A percentile compares a stretch with the other conserved stretches of the same genome.
Evolutionary conservation across 345 rosid genomes (phyloP).

Genomic region (Anastatica hierochuntica): DNA sequence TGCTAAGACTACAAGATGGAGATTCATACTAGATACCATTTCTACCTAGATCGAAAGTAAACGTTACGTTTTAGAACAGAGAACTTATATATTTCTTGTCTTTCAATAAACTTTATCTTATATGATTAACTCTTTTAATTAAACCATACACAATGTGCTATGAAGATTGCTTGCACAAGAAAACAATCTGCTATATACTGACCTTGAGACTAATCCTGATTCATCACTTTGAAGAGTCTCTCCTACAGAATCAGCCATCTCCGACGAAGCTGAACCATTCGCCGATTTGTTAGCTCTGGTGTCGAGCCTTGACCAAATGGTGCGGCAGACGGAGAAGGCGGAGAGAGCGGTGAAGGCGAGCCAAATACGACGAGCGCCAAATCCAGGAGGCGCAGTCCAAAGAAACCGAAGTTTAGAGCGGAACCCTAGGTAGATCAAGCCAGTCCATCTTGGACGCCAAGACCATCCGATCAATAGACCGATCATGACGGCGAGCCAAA

Average conservation of each 20-base stretch:
- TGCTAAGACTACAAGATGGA: background rate
- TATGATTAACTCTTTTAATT: too few species aligned
- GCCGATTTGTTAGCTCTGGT: conserved; percentile 35
- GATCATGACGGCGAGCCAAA: conserved; percentile 96
- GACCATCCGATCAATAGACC: conserved; percentile 97
- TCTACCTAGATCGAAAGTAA: background rate
- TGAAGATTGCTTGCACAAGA: too few species aligned
- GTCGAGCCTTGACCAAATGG: conserved; percentile 54
- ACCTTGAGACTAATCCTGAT: conserved; percentile 31
- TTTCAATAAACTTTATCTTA: background rate
- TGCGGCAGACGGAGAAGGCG: conserved; percentile 71
- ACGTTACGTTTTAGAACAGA: conserved; percentile 8
- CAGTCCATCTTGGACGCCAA: conserved; percentile 97
- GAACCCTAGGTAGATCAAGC: conserved; percentile 70
- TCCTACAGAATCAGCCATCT: background rate
- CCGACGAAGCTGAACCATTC: conserved; percentile 6
- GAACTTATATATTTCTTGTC: background rate
- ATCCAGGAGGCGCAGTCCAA: conserved; percentile 84
- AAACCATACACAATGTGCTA: too few species aligned
- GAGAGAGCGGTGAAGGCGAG: conserved; percentile 88
- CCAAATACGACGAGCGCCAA: conserved; percentile 95
- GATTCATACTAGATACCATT: background rate
- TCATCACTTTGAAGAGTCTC: conserved; percentile 21
- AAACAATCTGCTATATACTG: conserved; percentile 4
- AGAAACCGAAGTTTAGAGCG: conserved; percentile 72